These are phyloP conservation scores for Eucalyptus pauciflora DNA, from an alignment of 345 rosid genomes.

Conservation along the genomic window DNA sequence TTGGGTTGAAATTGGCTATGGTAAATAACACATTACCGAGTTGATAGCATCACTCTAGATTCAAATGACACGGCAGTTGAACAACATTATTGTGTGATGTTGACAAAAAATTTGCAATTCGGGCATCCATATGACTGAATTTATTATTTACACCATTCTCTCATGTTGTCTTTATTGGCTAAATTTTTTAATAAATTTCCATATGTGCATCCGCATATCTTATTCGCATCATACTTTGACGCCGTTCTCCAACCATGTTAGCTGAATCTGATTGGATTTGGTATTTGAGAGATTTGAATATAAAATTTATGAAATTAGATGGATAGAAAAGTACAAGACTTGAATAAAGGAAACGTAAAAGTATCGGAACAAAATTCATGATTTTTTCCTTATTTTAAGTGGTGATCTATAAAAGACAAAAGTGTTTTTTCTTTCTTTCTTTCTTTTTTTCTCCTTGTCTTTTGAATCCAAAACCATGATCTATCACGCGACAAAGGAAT, in stretches of 20 bases:
- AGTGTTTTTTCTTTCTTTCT: background rate
- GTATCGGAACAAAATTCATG: background rate
- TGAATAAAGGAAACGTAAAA: background rate
- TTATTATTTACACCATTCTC: background rate
- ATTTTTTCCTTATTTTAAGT: too few relatives aligned
- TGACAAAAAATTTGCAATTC: background rate
- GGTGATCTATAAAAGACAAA: background rate
- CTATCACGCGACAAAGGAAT: background rate
- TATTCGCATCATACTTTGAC: background rate
- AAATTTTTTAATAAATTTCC: background rate
- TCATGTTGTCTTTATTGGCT: background rate
- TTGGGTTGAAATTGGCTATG: background rate
- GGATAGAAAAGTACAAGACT: background rate
- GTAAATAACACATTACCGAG: background rate
- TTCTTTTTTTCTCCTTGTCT: background rate
- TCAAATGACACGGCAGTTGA: background rate
- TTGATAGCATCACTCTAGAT: background rate
- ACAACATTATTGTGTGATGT: background rate
- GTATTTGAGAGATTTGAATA: background rate
- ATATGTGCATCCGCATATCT: background rate
- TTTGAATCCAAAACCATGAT: background rate
- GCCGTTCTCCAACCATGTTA: background rate
- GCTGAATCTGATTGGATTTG: background rate
- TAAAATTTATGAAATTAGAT: background rate
- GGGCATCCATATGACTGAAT: background rate